Evolutionary conservation across 2,329 filamentous ascomycete genomes (phyloP).

Genomic region (Didymella sp.): DNA sequence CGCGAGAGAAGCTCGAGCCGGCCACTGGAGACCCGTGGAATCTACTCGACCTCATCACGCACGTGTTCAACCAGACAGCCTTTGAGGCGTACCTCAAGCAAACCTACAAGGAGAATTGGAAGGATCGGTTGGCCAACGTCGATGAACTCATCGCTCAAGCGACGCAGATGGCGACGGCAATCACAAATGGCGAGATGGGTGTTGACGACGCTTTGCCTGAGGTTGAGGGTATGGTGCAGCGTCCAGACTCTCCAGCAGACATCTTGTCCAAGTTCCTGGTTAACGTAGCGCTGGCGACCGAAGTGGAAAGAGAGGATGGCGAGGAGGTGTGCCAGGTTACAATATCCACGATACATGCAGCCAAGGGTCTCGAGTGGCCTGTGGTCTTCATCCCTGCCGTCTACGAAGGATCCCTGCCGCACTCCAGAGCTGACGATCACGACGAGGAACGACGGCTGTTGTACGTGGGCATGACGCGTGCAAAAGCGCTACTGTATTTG

Average conservation of each 20-base stretch:
- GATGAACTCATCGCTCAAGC: constrained; percentile 86
- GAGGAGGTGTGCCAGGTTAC: constrained; percentile 72
- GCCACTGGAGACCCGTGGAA: constrained; percentile 48
- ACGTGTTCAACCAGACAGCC: constrained; percentile 68
- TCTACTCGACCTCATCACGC: constrained; percentile 60
- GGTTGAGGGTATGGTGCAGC: constrained; percentile 75
- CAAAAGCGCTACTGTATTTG: constrained; percentile 83
- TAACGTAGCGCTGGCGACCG: constrained; percentile 78
- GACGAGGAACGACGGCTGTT: constrained; percentile 88
- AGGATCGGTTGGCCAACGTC: constrained; percentile 84
- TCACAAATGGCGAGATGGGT: constrained; percentile 50
- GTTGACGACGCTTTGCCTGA: constrained; percentile 64
- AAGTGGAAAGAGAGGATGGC: constrained; percentile 70
- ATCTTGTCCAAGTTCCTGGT: constrained; percentile 81
- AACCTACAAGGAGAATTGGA: constrained; percentile 68
- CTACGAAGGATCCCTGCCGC: constrained; percentile 89
- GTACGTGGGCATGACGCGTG: constrained; percentile 96
- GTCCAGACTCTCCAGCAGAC: constrained; percentile 62
- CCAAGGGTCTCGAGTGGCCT: constrained; percentile 96
- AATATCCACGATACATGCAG: constrained; percentile 94
- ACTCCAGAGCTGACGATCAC: constrained; percentile 81
- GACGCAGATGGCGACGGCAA: constrained; percentile 67
- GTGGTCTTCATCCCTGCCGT: constrained; percentile 91
- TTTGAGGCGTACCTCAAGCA: constrained; percentile 77
- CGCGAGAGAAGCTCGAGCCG: constrained; percentile 61